Percentiles rank a stretch among this genome's conserved stretches.
Conservation (phyloP, 306 rosid species). For the Gastrolobium villosum region DNA sequence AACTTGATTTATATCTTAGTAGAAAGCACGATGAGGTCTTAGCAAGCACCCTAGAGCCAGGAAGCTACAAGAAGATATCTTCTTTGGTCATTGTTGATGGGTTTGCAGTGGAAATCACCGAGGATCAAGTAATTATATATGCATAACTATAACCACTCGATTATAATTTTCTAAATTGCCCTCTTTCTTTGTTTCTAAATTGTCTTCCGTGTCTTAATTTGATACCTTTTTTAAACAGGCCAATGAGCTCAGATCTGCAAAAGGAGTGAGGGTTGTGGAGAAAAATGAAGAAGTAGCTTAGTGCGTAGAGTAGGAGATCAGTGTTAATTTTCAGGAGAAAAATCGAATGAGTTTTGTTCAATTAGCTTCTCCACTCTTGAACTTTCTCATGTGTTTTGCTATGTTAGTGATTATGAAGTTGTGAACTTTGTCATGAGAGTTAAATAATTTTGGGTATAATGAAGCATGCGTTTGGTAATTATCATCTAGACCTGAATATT, state of each 20-base stretch:
- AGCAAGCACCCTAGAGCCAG: constrained; percentile 66
- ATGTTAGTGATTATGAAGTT: background rate
- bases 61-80: constrained; percentile 72
- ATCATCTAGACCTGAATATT: background rate
- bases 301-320: constrained; percentile 6
- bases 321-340: constrained; percentile 15
- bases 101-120: constrained; percentile 72
- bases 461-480: background rate
- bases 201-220: background rate
- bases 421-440: background rate
- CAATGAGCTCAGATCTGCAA: constrained; percentile 81
- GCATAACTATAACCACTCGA: background rate
- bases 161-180: background rate
- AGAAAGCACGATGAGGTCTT: constrained; percentile 83
- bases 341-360: background rate
- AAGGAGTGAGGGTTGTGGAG: constrained; percentile 93
- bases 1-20: constrained; percentile 80
- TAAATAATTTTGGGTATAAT: background rate
- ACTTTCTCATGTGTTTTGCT: constrained; percentile 7
- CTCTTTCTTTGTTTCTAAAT: background rate
- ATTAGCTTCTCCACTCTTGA: constrained; percentile 15
- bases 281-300: constrained; percentile 68
- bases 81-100: constrained; percentile 94
- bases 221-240: constrained; percentile 62
- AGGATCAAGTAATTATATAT: constrained; percentile 67